Conservation (phyloP, 768 basidiomycete species). For the Terana coerulea region DNA sequence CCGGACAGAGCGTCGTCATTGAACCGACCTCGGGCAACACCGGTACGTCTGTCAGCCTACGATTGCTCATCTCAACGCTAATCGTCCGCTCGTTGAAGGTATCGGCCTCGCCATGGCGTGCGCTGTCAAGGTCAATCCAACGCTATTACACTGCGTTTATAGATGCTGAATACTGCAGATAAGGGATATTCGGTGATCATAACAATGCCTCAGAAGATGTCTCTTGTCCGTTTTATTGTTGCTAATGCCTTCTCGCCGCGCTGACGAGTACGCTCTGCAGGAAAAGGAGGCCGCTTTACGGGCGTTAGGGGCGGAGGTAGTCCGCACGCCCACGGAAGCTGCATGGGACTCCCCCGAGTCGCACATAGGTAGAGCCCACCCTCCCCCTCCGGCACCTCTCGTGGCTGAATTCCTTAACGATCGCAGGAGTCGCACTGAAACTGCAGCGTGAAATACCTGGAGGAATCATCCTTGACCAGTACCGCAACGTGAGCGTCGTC, state of each 20-base stretch:
- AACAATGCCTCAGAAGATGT: slow-evolving; percentile 95
- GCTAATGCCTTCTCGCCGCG: not conserved
- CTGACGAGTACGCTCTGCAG: slow-evolving; percentile 24
- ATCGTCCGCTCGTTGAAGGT: slow-evolving; percentile 39
- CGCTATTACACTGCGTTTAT: slow-evolving; percentile 19
- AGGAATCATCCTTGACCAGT: slow-evolving; percentile 93
- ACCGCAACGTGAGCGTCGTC: slow-evolving; percentile 55
- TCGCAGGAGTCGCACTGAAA: slow-evolving; percentile 76
- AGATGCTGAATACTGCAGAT: slow-evolving; percentile 73
- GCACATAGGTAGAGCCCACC: slow-evolving; percentile 75
- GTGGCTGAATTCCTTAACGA: slow-evolving; percentile 88
- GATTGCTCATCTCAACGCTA: not conserved
- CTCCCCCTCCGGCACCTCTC: slow-evolving; percentile 38
- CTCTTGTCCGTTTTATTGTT: slow-evolving; percentile 44
- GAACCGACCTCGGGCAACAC: slow-evolving; percentile 96
- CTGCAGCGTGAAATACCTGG: slow-evolving; percentile 76
- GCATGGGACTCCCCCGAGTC: slow-evolving; percentile 87
- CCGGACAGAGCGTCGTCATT: slow-evolving; percentile 87
- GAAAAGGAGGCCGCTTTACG: slow-evolving; percentile 94
- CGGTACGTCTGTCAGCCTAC: slow-evolving; percentile 43
- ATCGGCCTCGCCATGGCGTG: slow-evolving; percentile 93
- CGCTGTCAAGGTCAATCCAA: slow-evolving; percentile 75
- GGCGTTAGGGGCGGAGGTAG: slow-evolving; percentile 89
- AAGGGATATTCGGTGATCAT: slow-evolving; percentile 92
- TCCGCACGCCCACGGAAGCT: slow-evolving; percentile 89